Evolutionary conservation across 805 yeast genomes (phyloP).

Genomic region (Barnettozyma californica): DNA sequence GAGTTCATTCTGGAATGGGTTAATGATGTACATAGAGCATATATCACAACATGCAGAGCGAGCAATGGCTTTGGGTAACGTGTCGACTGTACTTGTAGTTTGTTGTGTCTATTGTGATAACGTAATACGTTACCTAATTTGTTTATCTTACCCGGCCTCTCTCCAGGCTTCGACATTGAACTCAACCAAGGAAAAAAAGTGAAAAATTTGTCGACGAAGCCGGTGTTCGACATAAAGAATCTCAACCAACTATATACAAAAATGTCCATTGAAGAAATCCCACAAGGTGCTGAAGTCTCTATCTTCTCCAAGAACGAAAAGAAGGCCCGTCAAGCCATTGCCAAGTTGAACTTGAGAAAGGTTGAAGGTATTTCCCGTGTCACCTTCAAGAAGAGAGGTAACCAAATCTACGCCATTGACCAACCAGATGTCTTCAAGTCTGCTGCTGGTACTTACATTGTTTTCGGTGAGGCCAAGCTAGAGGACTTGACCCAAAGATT

Average conservation of each 20-base stretch:
- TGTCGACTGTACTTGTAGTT: too few relatives aligned
- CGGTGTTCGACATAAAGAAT: neutral
- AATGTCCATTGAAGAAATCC: slow-evolving; percentile 47
- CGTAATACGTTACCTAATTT: neutral
- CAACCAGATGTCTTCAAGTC: slow-evolving; percentile 94
- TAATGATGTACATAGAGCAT: neutral
- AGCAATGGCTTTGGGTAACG: too few relatives aligned
- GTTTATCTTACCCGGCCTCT: neutral
- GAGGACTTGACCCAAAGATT: slow-evolving; percentile 89
- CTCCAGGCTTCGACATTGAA: too few relatives aligned
- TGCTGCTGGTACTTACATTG: slow-evolving; percentile 88
- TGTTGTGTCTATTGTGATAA: too few relatives aligned
- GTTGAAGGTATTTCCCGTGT: slow-evolving; percentile 92
- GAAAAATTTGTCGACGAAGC: slow-evolving; percentile 4
- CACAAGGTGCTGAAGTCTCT: slow-evolving; percentile 79
- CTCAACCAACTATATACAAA: neutral
- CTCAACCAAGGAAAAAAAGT: neutral
- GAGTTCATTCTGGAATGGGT: slow-evolving; percentile 20
- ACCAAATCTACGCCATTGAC: slow-evolving; percentile 87
- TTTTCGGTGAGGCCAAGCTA: slow-evolving; percentile 96
- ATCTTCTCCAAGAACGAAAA: slow-evolving; percentile 86
- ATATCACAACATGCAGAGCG: neutral
- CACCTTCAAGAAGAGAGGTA: slow-evolving; percentile 89
- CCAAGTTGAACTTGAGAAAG: slow-evolving; percentile 84
- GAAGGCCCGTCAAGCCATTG: slow-evolving; percentile 88